Conservation (phyloP, 768 basidiomycete genomes). For the Suillus spraguei region DNA sequence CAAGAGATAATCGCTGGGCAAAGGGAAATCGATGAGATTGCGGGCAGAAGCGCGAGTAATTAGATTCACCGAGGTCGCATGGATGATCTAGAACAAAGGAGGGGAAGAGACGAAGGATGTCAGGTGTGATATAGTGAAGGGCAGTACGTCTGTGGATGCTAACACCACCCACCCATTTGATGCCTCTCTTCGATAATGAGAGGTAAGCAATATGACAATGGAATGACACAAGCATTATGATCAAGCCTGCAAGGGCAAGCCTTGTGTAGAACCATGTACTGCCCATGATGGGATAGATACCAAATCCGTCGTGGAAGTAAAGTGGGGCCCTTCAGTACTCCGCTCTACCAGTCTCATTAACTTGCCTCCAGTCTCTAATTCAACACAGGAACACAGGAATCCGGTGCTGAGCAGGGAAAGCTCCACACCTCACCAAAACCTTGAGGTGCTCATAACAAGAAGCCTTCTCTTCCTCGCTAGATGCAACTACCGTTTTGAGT, state of each 20-base stretch:
- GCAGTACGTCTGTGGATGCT: not conserved
- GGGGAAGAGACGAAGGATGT: not conserved
- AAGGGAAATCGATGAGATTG: constrained; percentile 4
- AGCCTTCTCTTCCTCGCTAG: constrained; percentile 4
- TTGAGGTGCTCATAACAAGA: constrained; percentile 7
- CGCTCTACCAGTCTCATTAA: constrained; percentile 3
- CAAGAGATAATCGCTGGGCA: constrained; percentile 10
- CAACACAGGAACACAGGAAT: constrained; percentile 5
- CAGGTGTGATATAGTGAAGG: not conserved
- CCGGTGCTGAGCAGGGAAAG: constrained; percentile 7
- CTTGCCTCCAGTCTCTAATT: not conserved
- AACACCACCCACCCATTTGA: not conserved
- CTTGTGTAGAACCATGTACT: not conserved
- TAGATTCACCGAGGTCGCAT: constrained; percentile 3
- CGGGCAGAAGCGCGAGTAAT: constrained; percentile 3
- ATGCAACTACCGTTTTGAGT: not conserved
- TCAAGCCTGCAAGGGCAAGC: not conserved
- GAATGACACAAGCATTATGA: not conserved
- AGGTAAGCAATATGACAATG: not conserved
- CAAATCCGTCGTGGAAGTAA: constrained; percentile 2
- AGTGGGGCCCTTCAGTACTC: constrained; percentile 6
- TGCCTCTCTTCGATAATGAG: not conserved
- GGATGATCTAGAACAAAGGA: constrained; percentile 7
- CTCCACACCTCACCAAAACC: constrained; percentile 2
- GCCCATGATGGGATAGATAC: not conserved